A percentile compares a stretch with the other conserved stretches of the same genome.
phyloP scores from a whole-genome alignment of 331 rosid species.

The Malus hybrid region DNA sequence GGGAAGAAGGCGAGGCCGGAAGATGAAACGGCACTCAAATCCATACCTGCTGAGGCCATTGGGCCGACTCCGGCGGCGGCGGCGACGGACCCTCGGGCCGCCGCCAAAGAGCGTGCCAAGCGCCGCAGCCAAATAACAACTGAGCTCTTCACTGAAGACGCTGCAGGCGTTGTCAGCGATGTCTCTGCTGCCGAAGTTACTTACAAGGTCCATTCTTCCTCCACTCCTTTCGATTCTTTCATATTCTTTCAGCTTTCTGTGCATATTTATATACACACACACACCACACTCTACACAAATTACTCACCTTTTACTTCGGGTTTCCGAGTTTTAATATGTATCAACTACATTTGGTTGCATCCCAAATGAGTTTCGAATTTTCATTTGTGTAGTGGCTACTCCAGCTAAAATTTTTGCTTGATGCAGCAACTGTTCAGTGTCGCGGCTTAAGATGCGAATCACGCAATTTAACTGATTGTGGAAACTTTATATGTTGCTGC shows the following conservation, averaged over 20 bases:
- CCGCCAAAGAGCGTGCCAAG: slow-evolving; percentile 62
- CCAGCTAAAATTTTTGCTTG: neutral
- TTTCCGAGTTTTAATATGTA: no score
- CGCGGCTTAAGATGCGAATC: neutral
- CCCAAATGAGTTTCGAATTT: neutral
- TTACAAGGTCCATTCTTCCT: slow-evolving; percentile 9
- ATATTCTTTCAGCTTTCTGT: neutral
- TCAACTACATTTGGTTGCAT: neutral
- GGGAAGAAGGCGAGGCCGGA: slow-evolving; percentile 67
- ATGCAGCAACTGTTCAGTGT: neutral
- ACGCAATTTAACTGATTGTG: neutral
- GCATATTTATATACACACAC: neutral
- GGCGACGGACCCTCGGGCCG: slow-evolving; percentile 33
- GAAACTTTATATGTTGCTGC: neutral
- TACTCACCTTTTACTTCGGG: neutral
- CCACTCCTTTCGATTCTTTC: no score
- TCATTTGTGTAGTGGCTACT: neutral
- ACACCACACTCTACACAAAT: no score
- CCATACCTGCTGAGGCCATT: slow-evolving; percentile 27
- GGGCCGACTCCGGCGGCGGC: slow-evolving; percentile 15
- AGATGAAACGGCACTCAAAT: slow-evolving; percentile 25
- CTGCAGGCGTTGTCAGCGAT: slow-evolving; percentile 9
- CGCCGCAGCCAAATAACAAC: slow-evolving; percentile 61
- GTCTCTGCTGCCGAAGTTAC: slow-evolving; percentile 48
- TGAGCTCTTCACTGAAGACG: slow-evolving; percentile 35